phyloP scores from a whole-genome alignment of 805 yeast species.

The Barnettozyma botsteinii region DNA sequence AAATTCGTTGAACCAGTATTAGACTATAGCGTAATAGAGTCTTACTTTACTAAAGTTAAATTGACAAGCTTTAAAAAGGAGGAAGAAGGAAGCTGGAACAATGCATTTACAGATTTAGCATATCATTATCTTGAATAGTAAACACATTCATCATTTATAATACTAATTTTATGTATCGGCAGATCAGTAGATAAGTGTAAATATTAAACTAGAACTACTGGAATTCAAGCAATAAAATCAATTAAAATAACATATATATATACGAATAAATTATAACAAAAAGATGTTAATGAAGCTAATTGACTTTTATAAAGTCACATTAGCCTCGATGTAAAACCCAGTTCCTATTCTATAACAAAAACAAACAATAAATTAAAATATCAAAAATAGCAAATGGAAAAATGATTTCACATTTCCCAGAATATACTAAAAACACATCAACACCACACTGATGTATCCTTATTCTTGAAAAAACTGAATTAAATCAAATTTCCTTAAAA shows the following conservation, averaged over 20 bases:
- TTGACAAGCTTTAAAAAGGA: conserved; percentile 22
- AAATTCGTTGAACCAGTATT: conserved; percentile 26
- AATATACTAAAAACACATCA: conserved; percentile 4
- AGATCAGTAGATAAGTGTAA: too few species aligned
- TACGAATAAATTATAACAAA: conserved; percentile 7
- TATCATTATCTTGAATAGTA: conserved; percentile 28
- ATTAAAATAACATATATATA: conserved; percentile 3
- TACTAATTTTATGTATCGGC: too few species aligned
- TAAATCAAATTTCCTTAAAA: not conserved
- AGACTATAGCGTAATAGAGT: conserved; percentile 26
- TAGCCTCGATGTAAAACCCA: not conserved
- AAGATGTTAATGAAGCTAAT: not conserved
- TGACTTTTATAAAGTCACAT: not conserved
- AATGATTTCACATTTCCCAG: not conserved
- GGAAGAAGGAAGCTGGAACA: conserved; percentile 39
- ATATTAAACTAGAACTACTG: too few species aligned
- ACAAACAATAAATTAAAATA: not conserved
- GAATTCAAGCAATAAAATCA: not conserved
- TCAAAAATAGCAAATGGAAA: not conserved
- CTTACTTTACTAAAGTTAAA: conserved; percentile 29
- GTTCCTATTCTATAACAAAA: conserved; percentile 1
- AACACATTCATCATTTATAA: too few species aligned
- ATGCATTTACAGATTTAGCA: conserved; percentile 49
- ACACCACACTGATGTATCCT: conserved; percentile 23
- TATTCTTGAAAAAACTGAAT: not conserved